Base-by-base conservation (phyloP, 2,329 filamentous ascomycete genomes). In the Fusarium hainanense region DNA sequence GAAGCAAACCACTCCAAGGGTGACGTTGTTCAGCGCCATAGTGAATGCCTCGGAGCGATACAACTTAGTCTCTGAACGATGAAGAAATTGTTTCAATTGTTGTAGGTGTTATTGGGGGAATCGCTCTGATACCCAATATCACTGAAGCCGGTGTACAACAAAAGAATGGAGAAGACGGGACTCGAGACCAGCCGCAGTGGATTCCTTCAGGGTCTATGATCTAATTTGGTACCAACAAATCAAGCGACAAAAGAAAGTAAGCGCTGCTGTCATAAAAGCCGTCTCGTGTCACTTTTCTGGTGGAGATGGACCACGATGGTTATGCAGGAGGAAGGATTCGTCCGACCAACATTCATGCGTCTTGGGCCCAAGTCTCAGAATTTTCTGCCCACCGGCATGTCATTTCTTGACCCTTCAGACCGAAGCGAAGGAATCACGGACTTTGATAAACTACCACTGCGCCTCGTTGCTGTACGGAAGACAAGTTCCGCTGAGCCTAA, bases 11-110 rank as follows among this genome's bases (percentile, higher is more conserved):
- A 30, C 54, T 10, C 52, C 68, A 13, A 62, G 48, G 7, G 60
- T 62, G 25, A 58, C 7, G 1, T 42, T 68, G 5, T 18, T 46
- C 20, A 71, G 54, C 23, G 54, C 65, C 68, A 71, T 71, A 18
- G 9, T 5, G 13, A 14, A 21, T 21, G 21, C 21, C 21, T 21
- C 21, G 21, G 21, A 21, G 21, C 21, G 21, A 21, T 21, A 21
- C 21, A 21, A 21, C 21, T 21, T 21, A 21, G 21, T 21, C 21
- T 21, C 21, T 21, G 21, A 21, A 21, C 21, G 21, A 21, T 6
- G 11, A 3, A 1, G n/a, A 9, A 23, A 2, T 6, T 12, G 23
- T 6, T 34, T 11, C 13, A 7, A 48, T 16, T 30, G 11, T 21
- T 6, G 1, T 25, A 10, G 12, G 6, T 3, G 18, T 23, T 4